phyloP scores from a whole-genome alignment of 257 asterid species.

The Solanum pennellii region DNA sequence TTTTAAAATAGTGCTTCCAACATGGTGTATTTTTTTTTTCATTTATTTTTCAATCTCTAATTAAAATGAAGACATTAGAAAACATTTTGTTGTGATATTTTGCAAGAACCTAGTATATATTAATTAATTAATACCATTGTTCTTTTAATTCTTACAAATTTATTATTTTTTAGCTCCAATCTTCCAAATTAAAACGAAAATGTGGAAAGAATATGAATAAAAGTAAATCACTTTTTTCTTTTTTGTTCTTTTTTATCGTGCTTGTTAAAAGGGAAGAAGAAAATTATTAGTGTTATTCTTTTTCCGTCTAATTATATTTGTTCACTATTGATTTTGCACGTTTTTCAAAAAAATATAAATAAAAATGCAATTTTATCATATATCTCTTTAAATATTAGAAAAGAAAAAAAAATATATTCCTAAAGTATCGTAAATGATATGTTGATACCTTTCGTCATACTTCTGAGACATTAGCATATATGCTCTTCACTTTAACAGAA shows the following conservation, averaged over 20 bases:
- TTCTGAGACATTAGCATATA: too few relatives aligned
- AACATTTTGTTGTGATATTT: background rate
- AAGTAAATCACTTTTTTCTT: background rate
- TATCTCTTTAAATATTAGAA: background rate
- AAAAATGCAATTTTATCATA: too few relatives aligned
- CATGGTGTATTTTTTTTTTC: too few relatives aligned
- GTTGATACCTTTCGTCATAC: too few relatives aligned
- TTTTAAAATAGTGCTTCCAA: too few relatives aligned
- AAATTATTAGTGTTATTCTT: background rate
- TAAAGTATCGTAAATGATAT: too few relatives aligned
- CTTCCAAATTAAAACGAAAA: background rate
- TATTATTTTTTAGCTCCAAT: background rate
- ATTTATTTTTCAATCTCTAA: too few relatives aligned
- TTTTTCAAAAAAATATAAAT: accelerated
- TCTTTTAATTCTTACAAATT: background rate
- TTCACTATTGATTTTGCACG: accelerated
- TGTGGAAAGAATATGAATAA: background rate
- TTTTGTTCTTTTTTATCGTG: background rate
- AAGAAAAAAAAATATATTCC: too few relatives aligned
- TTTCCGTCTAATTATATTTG: accelerated
- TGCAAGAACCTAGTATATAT: background rate
- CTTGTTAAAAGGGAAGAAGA: background rate
- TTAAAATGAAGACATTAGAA: background rate
- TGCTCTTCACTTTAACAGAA: too few relatives aligned
- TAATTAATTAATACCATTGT: background rate